Conservation (phyloP, 192 early-diverging fungal genomes). For the Backusella sp. region DNA sequence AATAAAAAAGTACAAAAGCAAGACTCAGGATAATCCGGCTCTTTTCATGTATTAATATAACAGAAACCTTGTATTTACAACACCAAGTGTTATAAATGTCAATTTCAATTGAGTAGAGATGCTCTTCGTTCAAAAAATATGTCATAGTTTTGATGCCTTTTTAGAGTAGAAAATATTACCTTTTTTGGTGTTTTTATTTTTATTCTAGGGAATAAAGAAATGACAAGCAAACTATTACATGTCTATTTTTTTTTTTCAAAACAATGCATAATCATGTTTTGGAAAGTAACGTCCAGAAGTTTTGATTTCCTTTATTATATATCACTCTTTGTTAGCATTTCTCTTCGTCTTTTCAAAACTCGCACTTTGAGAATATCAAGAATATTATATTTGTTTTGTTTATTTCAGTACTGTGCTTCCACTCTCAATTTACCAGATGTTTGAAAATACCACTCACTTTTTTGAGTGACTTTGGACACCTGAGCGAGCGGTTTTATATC, state of each 20-base stretch:
- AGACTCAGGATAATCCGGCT: too few relatives aligned
- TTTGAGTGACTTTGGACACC: too few relatives aligned
- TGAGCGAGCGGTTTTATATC: not conserved
- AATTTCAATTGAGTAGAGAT: not conserved
- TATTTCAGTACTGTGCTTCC: not conserved
- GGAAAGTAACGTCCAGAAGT: not conserved
- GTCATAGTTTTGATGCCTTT: not conserved
- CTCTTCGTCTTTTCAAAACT: not conserved
- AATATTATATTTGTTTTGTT: not conserved
- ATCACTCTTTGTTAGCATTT: not conserved
- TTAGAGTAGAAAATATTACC: not conserved
- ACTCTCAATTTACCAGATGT: too few relatives aligned
- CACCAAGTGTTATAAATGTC: too few relatives aligned
- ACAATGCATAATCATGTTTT: not conserved
- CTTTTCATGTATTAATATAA: too few relatives aligned
- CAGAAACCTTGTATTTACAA: too few relatives aligned
- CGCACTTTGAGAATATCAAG: too few relatives aligned
- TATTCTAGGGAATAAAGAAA: too few relatives aligned
- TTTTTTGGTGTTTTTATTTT: not conserved
- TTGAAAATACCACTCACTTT: too few relatives aligned
- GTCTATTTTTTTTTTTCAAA: too few relatives aligned
- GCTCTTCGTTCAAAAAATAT: not conserved
- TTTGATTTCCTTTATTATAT: not conserved
- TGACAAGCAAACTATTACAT: too few relatives aligned
- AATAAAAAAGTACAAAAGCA: too few relatives aligned